Percentiles rank a stretch among this genome's conserved stretches.
Conservation (phyloP, 1,139 yeast genomes). For the Saccharomyces hybrid region DNA sequence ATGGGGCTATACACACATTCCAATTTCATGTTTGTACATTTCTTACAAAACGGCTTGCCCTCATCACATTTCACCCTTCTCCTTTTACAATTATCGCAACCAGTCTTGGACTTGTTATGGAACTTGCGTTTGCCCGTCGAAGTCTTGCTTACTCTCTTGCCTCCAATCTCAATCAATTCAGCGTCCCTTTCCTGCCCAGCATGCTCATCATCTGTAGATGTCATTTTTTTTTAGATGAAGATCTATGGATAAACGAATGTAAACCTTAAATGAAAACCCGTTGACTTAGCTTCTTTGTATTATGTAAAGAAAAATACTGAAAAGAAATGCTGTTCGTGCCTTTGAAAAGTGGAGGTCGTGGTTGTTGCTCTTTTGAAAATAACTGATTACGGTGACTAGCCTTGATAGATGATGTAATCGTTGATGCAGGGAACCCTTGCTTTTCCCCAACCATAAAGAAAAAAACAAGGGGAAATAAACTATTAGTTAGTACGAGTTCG, state of each 20-base stretch:
- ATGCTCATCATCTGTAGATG: slow-evolving; percentile 4
- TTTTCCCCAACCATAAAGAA: background rate
- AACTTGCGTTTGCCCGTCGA: slow-evolving; percentile 52
- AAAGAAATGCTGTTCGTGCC: background rate
- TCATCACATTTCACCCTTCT: slow-evolving; percentile 93
- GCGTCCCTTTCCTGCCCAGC: slow-evolving; percentile 11
- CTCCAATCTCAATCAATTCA: slow-evolving; percentile 30
- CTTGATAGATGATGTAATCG: background rate
- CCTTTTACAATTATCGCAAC: slow-evolving; percentile 82
- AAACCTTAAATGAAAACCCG: background rate
- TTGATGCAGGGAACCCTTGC: background rate
- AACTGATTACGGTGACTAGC: background rate
- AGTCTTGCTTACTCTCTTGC: slow-evolving; percentile 34
- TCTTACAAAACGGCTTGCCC: slow-evolving; percentile 65
- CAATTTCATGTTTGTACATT: slow-evolving; percentile 70
- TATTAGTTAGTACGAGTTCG: background rate
- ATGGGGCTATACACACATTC: slow-evolving; percentile 53
- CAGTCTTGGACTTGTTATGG: slow-evolving; percentile 80
- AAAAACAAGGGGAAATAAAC: slow-evolving; percentile 1
- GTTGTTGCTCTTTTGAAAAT: background rate
- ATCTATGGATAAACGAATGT: background rate
- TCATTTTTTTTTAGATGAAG: background rate
- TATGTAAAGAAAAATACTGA: background rate
- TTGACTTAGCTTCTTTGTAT: background rate
- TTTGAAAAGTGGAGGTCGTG: background rate